Evolutionary conservation across 352 stramenopile species (phyloP).

Genomic region (Pythium myriotylum): DNA sequence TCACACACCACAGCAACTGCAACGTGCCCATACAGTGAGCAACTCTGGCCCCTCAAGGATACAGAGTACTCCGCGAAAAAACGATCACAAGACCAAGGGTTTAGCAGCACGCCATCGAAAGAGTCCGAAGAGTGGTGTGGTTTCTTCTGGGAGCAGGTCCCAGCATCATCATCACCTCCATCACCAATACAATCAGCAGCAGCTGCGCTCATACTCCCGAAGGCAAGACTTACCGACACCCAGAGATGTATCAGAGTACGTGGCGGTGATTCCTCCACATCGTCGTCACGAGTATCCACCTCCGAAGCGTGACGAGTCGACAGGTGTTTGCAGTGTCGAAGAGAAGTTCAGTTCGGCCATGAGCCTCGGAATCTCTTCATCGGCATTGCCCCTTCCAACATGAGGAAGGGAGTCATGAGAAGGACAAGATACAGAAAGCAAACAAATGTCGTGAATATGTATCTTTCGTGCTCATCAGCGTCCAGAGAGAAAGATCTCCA

Average conservation of each 20-base stretch:
- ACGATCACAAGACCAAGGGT: slow-evolving; percentile 14
- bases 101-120: slow-evolving; percentile 9
- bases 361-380: slow-evolving; percentile 18
- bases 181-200: slow-evolving; percentile 3
- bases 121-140: slow-evolving; percentile 7
- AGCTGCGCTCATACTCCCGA: background rate
- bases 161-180: slow-evolving; percentile 6
- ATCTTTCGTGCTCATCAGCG: background rate
- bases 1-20: background rate
- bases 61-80: slow-evolving; percentile 11
- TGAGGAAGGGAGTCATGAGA: slow-evolving; percentile 12
- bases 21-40: background rate
- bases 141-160: slow-evolving; percentile 1
- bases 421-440: background rate
- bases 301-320: slow-evolving; percentile 18
- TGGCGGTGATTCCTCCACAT: background rate
- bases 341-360: slow-evolving; percentile 32
- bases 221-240: background rate
- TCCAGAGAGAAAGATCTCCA: background rate
- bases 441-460: background rate
- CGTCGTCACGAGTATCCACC: slow-evolving; percentile 1
- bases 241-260: background rate
- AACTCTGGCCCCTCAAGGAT: background rate
- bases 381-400: slow-evolving; percentile 19
- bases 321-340: slow-evolving; percentile 25